phyloP scores from a whole-genome alignment of 2,329 filamentous ascomycete species.

The Phaeophleospora eucalypticola region DNA sequence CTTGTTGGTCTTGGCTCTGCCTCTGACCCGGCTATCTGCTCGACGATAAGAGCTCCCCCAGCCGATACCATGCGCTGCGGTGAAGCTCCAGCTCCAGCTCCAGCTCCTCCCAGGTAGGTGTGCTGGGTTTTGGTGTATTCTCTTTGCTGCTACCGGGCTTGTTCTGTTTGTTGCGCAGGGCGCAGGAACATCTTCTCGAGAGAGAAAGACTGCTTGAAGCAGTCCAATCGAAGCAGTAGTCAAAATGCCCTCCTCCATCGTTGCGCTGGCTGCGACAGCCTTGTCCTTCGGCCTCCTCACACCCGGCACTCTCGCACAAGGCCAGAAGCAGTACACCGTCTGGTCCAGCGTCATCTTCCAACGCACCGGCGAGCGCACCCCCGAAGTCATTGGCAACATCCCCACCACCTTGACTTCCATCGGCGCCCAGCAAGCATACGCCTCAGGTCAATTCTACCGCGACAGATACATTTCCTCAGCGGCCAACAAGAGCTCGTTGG shows the following conservation, averaged over 20 bases:
- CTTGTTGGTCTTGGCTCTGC: background rate
- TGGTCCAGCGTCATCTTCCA: slow-evolving; percentile 53
- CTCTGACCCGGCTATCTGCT: background rate
- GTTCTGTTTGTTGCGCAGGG: background rate
- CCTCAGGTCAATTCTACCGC: slow-evolving; percentile 50
- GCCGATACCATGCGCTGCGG: background rate
- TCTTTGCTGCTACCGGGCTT: background rate
- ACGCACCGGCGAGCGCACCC: slow-evolving; percentile 53
- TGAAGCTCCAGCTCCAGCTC: too few species aligned
- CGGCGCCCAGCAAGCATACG: slow-evolving; percentile 53
- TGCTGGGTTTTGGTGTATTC: slow-evolving; percentile 1
- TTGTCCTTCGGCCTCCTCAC: slow-evolving; percentile 18
- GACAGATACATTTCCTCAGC: slow-evolving; percentile 46
- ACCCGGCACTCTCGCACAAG: slow-evolving; percentile 13
- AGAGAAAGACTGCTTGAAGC: background rate
- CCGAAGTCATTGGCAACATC: slow-evolving; percentile 35
- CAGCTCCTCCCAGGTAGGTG: slow-evolving; percentile 10
- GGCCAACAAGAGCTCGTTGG: slow-evolving; percentile 15
- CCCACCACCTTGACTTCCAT: slow-evolving; percentile 46
- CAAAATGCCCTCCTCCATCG: slow-evolving; percentile 21
- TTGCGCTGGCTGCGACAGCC: slow-evolving; percentile 15
- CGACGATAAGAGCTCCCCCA: slow-evolving; percentile 20
- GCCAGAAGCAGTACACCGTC: slow-evolving; percentile 32
- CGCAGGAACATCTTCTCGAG: background rate
- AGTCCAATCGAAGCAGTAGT: background rate